Evolutionary conservation across 2,329 filamentous ascomycete genomes (phyloP).

Genomic region (Phyllosticta citribraziliensis): DNA sequence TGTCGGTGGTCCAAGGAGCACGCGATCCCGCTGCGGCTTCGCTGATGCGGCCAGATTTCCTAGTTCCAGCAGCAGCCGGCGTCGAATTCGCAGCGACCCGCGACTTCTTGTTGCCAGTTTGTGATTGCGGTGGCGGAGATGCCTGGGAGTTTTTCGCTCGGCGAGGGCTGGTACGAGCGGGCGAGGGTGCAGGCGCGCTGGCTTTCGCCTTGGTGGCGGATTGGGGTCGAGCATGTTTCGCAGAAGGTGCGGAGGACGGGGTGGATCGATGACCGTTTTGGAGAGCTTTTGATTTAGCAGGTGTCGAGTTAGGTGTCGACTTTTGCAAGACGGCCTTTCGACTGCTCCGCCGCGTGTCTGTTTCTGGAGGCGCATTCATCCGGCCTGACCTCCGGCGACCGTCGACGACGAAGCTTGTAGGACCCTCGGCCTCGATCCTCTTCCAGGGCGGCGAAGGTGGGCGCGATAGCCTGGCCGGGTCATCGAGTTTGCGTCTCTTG

Average conservation of each 20-base stretch:
- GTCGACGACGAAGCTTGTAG: slow-evolving; percentile 66
- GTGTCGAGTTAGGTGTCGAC: slow-evolving; percentile 2
- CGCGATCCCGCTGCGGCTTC: slow-evolving; percentile 3
- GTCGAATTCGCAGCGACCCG: slow-evolving; percentile 1
- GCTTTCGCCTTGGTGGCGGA: slow-evolving; percentile 1
- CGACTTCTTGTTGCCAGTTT: neutral
- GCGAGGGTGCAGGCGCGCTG: neutral
- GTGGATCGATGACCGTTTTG: slow-evolving; percentile 2
- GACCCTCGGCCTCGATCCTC: slow-evolving; percentile 71
- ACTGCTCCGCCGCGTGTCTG: slow-evolving; percentile 24
- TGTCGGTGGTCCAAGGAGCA: neutral
- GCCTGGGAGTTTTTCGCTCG: neutral
- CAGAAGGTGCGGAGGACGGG: neutral
- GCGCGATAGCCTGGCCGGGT: slow-evolving; percentile 30
- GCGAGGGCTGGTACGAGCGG: neutral
- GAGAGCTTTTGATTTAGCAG: slow-evolving; percentile 1
- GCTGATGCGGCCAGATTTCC: slow-evolving; percentile 8
- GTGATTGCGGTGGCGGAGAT: neutral
- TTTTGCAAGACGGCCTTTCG: slow-evolving; percentile 5
- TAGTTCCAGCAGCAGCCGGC: slow-evolving; percentile 1
- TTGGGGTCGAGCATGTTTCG: neutral
- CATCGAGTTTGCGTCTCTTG: slow-evolving; percentile 54
- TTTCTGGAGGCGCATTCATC: slow-evolving; percentile 38
- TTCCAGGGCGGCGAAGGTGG: slow-evolving; percentile 87
- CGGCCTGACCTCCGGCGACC: slow-evolving; percentile 53